Evolutionary conservation across 371 early-diverging fungal species (phyloP), one percentile per base, ranked within the genome.

Genomic region (Chytridium lagenaria): DNA sequence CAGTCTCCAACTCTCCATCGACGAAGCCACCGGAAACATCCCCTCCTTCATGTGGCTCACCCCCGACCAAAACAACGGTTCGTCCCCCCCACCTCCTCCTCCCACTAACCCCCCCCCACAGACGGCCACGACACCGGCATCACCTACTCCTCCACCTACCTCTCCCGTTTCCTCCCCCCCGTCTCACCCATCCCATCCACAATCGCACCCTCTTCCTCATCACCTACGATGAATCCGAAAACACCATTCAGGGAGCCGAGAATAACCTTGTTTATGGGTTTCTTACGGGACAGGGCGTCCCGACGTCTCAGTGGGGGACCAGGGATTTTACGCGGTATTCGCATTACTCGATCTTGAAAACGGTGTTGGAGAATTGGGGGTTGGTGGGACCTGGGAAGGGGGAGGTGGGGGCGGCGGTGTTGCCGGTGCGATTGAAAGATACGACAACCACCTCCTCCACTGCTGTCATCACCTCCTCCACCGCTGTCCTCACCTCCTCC

Each of bases 121-220:
- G 72, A 75, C 52, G 81, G 74, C 36, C 82, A 82, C 70, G 82
- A 90, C 72, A 90, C 89, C 26, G 77, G 79, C 37, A 72, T 88
- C 50, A 68, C 73, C 0, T 82, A 77, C 74, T 86, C 89, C 2
- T 77, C 86, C 7, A 78, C 75, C n/a, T 92, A 89, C 88, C 71
- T 90, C 50, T 73, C 84, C 30, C 71, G 70, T 1, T 89, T 87
- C 72, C 74, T 92, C 52, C 81, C 31, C 83, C 84, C 26, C 77
- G 84, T 67, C 81, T 92, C 37, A 69, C 90, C 51, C 73, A 85
- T 28, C 72, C 69, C 1, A 87, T 86, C 73, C 74, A 91, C 55
- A 80, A 81, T 33, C 83, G 83, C 23, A 79, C 84, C 68, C 69
- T 83, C 10, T 30, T 22, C 57, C 15, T 30, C 7, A 23, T 23